A percentile compares a stretch with the other conserved stretches of the same genome.
phyloP scores from a whole-genome alignment of 148 eudicot species.

The Vaccinium macrocarpon region DNA sequence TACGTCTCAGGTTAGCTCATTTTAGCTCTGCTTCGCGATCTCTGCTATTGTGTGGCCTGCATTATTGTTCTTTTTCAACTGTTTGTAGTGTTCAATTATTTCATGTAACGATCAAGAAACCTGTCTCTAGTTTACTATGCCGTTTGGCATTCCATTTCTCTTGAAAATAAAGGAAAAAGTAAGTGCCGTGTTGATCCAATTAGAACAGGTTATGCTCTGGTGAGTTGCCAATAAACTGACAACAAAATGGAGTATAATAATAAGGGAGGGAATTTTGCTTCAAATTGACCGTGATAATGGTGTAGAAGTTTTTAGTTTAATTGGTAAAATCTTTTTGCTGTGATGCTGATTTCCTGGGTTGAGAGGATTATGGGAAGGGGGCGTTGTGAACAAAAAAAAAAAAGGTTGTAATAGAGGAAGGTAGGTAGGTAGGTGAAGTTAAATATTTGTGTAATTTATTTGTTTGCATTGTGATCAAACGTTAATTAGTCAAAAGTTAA shows the following conservation, averaged over 20 bases:
- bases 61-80: neutral
- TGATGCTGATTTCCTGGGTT: neutral
- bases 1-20: constrained; percentile 76
- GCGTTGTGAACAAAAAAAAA: neutral
- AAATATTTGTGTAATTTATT: neutral
- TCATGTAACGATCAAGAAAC: too few species aligned
- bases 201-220: neutral
- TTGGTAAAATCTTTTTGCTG: neutral
- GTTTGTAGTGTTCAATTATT: neutral
- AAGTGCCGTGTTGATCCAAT: neutral
- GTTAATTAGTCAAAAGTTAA: neutral
- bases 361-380: neutral
- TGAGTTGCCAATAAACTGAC: neutral
- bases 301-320: neutral
- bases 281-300: neutral
- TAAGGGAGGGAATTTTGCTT: neutral
- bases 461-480: neutral
- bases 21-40: constrained; percentile 10
- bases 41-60: constrained; percentile 13
- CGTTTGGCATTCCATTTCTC: neutral
- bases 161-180: neutral
- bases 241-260: neutral
- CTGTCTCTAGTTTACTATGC: neutral
- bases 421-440: neutral
- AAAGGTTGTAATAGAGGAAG: neutral